phyloP scores from a whole-genome alignment of 345 rosid genomes.

The Laguncularia racemosa region DNA sequence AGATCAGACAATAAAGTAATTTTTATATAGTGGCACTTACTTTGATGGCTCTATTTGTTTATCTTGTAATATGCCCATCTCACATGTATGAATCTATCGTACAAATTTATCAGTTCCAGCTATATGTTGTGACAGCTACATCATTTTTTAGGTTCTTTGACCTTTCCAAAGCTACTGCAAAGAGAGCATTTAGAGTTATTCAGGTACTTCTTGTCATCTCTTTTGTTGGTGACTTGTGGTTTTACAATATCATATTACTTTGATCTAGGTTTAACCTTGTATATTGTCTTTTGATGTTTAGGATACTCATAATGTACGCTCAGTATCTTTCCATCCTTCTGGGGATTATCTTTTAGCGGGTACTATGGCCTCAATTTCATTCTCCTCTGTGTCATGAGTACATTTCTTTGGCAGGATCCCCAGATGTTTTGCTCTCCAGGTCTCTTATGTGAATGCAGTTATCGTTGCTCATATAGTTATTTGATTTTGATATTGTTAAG shows the following conservation, averaged over 20 bases:
- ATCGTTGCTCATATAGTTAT: too few species aligned
- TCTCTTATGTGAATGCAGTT: too few species aligned
- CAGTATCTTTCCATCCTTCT: conserved; percentile 77
- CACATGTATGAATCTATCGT: conserved; percentile 2
- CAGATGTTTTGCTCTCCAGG: too few species aligned
- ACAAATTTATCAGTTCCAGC: conserved; percentile 5
- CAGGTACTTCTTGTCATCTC: conserved; percentile 41
- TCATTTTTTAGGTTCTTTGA: conserved; percentile 59
- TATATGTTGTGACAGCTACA: neutral
- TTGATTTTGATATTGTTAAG: too few species aligned
- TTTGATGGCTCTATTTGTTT: too few species aligned
- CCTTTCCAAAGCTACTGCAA: conserved; percentile 77
- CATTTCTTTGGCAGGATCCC: neutral
- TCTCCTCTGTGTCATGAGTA: neutral
- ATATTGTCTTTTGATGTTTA: conserved; percentile 20
- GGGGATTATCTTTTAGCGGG: conserved; percentile 80
- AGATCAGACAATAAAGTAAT: conserved; percentile 75
- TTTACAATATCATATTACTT: neutral
- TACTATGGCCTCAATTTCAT: conserved; percentile 10
- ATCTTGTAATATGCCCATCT: too few species aligned
- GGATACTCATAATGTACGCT: conserved; percentile 87
- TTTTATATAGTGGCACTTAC: neutral
- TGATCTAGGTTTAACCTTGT: neutral
- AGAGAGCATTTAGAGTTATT: conserved; percentile 75
- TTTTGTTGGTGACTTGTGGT: neutral